Evolutionary conservation across 1,284 basidiomycete genomes (phyloP).

Genomic region (Puccinia novopanici): DNA sequence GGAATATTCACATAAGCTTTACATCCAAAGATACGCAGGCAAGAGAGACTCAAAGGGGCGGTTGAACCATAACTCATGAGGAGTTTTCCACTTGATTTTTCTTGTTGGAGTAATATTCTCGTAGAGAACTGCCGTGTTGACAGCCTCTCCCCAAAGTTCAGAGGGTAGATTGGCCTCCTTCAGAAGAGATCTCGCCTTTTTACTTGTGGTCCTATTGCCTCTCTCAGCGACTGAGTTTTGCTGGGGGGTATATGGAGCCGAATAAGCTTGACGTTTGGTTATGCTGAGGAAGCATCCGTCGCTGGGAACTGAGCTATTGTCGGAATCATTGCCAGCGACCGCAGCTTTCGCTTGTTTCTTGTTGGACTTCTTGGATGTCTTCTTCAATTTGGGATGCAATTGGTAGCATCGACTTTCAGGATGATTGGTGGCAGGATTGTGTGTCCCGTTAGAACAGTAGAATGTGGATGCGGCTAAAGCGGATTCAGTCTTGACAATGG

Average conservation of each 20-base stretch:
- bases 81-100: background rate
- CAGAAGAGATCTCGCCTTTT: too few species aligned
- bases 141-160: too few species aligned
- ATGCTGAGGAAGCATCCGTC: background rate
- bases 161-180: too few species aligned
- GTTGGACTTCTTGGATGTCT: background rate
- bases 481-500: background rate
- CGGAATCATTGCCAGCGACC: background rate
- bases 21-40: conserved; percentile 5
- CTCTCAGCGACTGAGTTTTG: too few species aligned
- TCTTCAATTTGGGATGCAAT: background rate
- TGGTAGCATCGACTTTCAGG: background rate
- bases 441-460: background rate
- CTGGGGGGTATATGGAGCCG: background rate
- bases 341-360: background rate
- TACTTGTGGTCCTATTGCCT: too few species aligned
- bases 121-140: background rate
- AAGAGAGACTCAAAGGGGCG: background rate
- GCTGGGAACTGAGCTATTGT: background rate
- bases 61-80: background rate
- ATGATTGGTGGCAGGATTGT: background rate
- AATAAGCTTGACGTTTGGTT: background rate
- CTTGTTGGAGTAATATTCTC: conserved; percentile 14
- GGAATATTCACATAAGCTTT: conserved; percentile 10
- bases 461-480: background rate